phyloP scores from a whole-genome alignment of 2,329 filamentous ascomycete genomes.

The Penicillium olsonii region DNA sequence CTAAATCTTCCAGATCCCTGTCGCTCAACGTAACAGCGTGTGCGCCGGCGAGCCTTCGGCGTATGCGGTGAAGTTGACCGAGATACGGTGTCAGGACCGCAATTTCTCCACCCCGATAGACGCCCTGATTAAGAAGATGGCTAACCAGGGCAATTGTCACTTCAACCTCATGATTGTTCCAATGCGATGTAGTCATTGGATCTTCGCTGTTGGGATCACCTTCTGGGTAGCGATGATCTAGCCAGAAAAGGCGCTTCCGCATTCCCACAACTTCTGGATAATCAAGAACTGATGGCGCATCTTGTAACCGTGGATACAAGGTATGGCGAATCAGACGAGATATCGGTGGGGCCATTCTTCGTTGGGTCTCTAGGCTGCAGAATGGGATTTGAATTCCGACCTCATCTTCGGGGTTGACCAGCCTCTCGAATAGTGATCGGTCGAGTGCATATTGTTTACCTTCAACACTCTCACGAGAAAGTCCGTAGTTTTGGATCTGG shows the following conservation, averaged over 20 bases:
- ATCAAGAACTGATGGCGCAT: background rate
- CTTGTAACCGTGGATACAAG: conserved; percentile 10
- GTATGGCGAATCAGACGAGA: conserved; percentile 8
- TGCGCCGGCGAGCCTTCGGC: conserved; percentile 3
- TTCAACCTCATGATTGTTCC: conserved; percentile 21
- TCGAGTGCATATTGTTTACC: conserved; percentile 13
- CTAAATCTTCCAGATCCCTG: conserved; percentile 9
- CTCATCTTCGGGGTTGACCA: too few relatives aligned
- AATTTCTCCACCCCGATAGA: conserved; percentile 22
- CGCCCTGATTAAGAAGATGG: conserved; percentile 24
- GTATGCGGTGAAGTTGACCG: conserved; percentile 17
- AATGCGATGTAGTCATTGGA: conserved; percentile 18
- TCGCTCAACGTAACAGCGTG: conserved; percentile 12
- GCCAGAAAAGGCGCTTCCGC: conserved; percentile 21
- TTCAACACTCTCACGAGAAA: conserved; percentile 3
- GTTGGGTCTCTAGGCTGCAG: conserved; percentile 11
- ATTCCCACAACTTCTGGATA: conserved; percentile 14
- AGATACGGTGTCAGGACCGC: conserved; percentile 25
- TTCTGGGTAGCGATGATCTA: conserved; percentile 19
- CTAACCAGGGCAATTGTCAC: conserved; percentile 23
- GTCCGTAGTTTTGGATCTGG: conserved; percentile 21
- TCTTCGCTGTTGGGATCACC: conserved; percentile 11
- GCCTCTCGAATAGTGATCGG: conserved; percentile 14
- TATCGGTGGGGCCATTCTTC: conserved; percentile 16
- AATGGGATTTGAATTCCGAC: conserved; percentile 4